These are phyloP conservation scores for Kernera saxatilis DNA, from an alignment of 345 rosid species.

Conservation along the genomic window DNA sequence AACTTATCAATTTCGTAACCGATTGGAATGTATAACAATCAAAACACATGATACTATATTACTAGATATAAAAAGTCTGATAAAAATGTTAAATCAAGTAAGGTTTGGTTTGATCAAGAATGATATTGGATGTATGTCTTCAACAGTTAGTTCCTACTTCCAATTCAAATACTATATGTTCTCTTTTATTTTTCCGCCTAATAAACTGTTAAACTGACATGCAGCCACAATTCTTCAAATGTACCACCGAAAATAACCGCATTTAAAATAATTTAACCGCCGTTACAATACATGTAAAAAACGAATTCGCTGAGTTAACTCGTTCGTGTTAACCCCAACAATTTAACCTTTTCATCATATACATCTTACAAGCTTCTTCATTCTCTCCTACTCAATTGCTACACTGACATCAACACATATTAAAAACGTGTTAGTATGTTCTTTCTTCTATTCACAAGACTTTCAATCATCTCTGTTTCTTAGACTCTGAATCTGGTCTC, in stretches of 20 bases:
- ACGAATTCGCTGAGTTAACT: not conserved
- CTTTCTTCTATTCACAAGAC: slow-evolving; percentile 18
- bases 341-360: not conserved
- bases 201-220: too few relatives aligned
- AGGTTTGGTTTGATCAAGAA: not conserved
- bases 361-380: slow-evolving; percentile 3
- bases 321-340: slow-evolving; percentile 4
- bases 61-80: not conserved
- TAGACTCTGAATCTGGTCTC: slow-evolving; percentile 15
- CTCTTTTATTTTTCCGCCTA: too few relatives aligned
- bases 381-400: slow-evolving; percentile 15
- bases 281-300: not conserved
- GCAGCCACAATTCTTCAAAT: too few relatives aligned
- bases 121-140: not conserved
- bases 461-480: slow-evolving; percentile 24
- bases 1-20: not conserved
- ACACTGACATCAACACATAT: not conserved
- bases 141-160: not conserved
- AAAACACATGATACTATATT: not conserved
- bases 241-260: not conserved
- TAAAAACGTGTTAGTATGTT: slow-evolving; percentile 17
- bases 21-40: not conserved
- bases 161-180: too few relatives aligned
- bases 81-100: not conserved
- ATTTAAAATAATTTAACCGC: not conserved